phyloP scores from a whole-genome alignment of 805 yeast species.

The Kodamaea sagamina region DNA sequence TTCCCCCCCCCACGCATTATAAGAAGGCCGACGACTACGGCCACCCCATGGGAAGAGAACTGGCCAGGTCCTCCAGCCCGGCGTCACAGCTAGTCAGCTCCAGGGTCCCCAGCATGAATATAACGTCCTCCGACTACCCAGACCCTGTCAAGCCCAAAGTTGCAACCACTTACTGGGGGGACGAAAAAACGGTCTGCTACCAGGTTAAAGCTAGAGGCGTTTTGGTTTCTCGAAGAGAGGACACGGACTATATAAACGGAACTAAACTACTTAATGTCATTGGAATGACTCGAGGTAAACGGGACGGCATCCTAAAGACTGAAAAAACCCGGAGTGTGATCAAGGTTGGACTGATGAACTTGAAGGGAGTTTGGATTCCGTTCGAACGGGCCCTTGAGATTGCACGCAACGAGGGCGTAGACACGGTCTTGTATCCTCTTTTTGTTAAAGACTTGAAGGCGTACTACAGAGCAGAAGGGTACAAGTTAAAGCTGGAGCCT shows the following conservation, averaged over 20 bases:
- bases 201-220: constrained; percentile 38
- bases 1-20: neutral
- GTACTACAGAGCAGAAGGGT: constrained; percentile 29
- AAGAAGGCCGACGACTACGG: neutral
- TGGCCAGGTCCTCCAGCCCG: neutral
- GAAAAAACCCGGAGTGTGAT: constrained; percentile 32
- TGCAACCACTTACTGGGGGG: constrained; percentile 41
- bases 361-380: constrained; percentile 46
- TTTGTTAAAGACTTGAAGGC: constrained; percentile 33
- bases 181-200: constrained; percentile 38
- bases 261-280: constrained; percentile 41
- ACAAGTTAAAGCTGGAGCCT: constrained; percentile 15
- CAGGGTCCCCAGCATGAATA: neutral
- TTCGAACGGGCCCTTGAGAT: constrained; percentile 41
- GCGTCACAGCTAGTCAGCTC: neutral
- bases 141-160: constrained; percentile 33
- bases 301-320: constrained; percentile 41
- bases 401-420: constrained; percentile 43
- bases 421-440: constrained; percentile 33
- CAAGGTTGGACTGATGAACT: constrained; percentile 40
- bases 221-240: constrained; percentile 39
- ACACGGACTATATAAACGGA: constrained; percentile 37
- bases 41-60: neutral
- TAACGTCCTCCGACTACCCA: constrained; percentile 9
- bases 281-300: constrained; percentile 42